Percentiles rank a stretch among this genome's conserved stretches.
phyloP scores from a whole-genome alignment of 2,329 filamentous ascomycete genomes.

The Paraconiothyrium brasiliense region DNA sequence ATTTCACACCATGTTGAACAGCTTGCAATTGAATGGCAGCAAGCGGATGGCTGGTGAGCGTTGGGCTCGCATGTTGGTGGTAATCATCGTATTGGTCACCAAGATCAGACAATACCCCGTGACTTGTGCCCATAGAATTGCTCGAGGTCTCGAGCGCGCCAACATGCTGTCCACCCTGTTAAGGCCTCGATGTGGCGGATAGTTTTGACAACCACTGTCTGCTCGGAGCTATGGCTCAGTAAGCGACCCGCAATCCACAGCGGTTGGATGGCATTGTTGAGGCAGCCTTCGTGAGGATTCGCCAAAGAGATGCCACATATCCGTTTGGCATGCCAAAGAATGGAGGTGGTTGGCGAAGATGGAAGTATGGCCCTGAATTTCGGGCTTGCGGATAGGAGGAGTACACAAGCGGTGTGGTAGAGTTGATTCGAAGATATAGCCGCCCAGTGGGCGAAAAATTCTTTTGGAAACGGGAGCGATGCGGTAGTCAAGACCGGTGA shows the following conservation, averaged over 20 bases:
- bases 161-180: conserved; percentile 64
- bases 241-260: conserved; percentile 65
- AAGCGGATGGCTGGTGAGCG: conserved; percentile 34
- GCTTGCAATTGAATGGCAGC: conserved; percentile 31
- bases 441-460: conserved; percentile 63
- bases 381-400: conserved; percentile 60
- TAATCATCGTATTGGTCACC: neutral
- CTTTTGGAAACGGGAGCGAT: conserved; percentile 59
- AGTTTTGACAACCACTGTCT: conserved; percentile 51
- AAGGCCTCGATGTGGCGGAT: conserved; percentile 62
- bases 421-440: conserved; percentile 67
- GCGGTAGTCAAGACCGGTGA: conserved; percentile 57
- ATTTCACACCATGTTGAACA: conserved; percentile 25
- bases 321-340: conserved; percentile 65
- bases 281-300: conserved; percentile 64
- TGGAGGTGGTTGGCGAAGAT: conserved; percentile 50
- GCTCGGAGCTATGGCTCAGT: conserved; percentile 61
- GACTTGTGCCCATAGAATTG: conserved; percentile 41
- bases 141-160: conserved; percentile 64
- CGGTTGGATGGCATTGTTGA: conserved; percentile 68
- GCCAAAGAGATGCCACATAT: conserved; percentile 66
- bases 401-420: conserved; percentile 65
- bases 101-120: conserved; percentile 18
- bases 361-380: conserved; percentile 36
- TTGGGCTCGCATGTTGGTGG: too few species aligned